Percentiles rank a stretch among this genome's conserved stretches.
phyloP scores from a whole-genome alignment of 768 basidiomycete species.

The Boletus pseudo-olivaceus region DNA sequence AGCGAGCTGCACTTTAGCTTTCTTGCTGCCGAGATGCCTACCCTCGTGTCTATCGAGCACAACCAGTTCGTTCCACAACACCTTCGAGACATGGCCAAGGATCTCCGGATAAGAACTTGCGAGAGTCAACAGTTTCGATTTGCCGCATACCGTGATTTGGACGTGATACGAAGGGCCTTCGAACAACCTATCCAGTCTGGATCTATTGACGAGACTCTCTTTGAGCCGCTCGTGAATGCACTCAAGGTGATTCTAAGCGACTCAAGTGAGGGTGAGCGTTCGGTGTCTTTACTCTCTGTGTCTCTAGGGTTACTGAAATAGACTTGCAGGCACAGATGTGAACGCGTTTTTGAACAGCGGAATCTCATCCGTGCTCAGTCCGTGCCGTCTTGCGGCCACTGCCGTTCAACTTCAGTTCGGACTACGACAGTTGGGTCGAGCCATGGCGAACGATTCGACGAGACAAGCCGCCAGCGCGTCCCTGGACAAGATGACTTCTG shows the following conservation, averaged over 20 bases:
- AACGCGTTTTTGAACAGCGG: slow-evolving; percentile 55
- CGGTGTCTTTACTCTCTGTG: not conserved
- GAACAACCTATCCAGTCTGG: slow-evolving; percentile 56
- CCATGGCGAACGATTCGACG: slow-evolving; percentile 53
- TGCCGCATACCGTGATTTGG: slow-evolving; percentile 72
- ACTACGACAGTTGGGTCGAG: slow-evolving; percentile 68
- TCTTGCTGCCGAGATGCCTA: slow-evolving; percentile 62
- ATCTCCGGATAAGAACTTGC: slow-evolving; percentile 58
- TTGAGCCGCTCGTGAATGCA: slow-evolving; percentile 63
- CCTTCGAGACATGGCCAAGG: slow-evolving; percentile 45
- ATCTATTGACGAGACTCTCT: slow-evolving; percentile 46
- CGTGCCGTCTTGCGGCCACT: slow-evolving; percentile 81
- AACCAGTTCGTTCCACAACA: slow-evolving; percentile 49
- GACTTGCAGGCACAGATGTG: slow-evolving; percentile 36
- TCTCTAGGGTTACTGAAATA: not conserved
- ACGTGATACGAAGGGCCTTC: slow-evolving; percentile 65
- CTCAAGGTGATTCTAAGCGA: slow-evolving; percentile 66
- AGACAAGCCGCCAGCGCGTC: slow-evolving; percentile 53
- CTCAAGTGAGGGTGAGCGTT: slow-evolving; percentile 48
- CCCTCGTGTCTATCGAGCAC: slow-evolving; percentile 68
- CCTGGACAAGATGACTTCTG: slow-evolving; percentile 61
- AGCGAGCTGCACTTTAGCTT: slow-evolving; percentile 59
- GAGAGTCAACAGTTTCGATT: slow-evolving; percentile 66
- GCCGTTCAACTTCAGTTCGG: slow-evolving; percentile 76
- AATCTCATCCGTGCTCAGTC: slow-evolving; percentile 66